Percentiles rank a stretch among this genome's conserved stretches.
phyloP scores from a whole-genome alignment of 2,329 filamentous ascomycete genomes.

The Xylaria sp. region DNA sequence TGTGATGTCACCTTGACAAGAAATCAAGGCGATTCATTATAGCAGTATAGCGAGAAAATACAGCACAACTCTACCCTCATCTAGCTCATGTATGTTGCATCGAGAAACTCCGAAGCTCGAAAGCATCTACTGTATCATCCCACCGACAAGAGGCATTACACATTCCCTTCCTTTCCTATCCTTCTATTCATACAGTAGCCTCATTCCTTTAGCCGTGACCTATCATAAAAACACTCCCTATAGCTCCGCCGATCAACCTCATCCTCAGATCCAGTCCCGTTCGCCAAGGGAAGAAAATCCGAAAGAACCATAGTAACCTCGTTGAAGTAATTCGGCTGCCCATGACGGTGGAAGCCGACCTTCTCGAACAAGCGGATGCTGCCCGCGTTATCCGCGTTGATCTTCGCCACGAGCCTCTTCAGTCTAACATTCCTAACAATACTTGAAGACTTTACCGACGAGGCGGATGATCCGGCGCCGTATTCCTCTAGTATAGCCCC shows the following conservation, averaged over 20 bases:
- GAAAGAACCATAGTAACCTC: conserved; percentile 64
- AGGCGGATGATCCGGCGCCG: conserved; percentile 6
- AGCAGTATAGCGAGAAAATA: not conserved
- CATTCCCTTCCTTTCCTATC: too few relatives aligned
- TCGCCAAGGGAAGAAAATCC: conserved; percentile 39
- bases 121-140: not conserved
- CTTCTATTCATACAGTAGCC: not conserved
- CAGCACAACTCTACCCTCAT: not conserved
- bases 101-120: not conserved
- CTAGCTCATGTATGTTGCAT: not conserved
- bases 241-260: conserved; percentile 8
- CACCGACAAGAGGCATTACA: not conserved
- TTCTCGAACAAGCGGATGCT: conserved; percentile 64
- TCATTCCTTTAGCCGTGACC: conserved; percentile 30
- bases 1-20: not conserved
- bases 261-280: not conserved
- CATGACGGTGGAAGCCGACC: conserved; percentile 64
- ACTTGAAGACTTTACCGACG: not conserved
- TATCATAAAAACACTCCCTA: conserved; percentile 37
- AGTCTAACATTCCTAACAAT: conserved; percentile 43
- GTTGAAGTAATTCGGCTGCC: conserved; percentile 68
- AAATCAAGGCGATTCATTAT: not conserved
- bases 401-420: conserved; percentile 68
- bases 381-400: conserved; percentile 64
- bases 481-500: conserved; percentile 69